A percentile compares a stretch with the other conserved stretches of the same genome.
Evolutionary conservation across 148 eudicot genomes (phyloP).

Genomic region (Pharnaceum exiguum): DNA sequence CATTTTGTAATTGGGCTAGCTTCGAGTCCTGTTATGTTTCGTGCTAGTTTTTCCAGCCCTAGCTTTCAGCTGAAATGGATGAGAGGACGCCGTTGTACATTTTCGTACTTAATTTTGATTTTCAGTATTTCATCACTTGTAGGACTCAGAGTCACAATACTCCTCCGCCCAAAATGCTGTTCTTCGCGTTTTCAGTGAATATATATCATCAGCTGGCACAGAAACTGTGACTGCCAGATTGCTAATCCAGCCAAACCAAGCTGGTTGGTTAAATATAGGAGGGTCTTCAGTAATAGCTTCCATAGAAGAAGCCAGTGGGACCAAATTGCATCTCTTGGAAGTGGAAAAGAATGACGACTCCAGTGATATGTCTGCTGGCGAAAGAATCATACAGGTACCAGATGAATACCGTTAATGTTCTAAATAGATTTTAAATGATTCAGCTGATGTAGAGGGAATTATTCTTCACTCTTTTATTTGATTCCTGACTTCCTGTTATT

Average conservation of each 20-base stretch:
- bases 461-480: too few relatives aligned
- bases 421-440: background rate
- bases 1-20: too few relatives aligned
- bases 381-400: constrained; percentile 42
- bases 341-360: constrained; percentile 22
- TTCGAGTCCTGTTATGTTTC: too few relatives aligned
- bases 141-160: constrained; percentile 29
- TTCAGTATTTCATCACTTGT: constrained; percentile 3
- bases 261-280: constrained; percentile 24
- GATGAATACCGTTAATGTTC: background rate
- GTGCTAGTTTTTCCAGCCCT: too few relatives aligned
- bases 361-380: constrained; percentile 19
- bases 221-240: constrained; percentile 34
- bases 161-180: constrained; percentile 53
- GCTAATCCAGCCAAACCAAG: constrained; percentile 29
- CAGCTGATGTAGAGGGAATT: background rate
- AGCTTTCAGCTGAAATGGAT: too few relatives aligned
- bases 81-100: too few relatives aligned
- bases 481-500: too few relatives aligned
- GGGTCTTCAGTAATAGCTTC: constrained; percentile 24
- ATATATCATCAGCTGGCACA: constrained; percentile 12
- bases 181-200: constrained; percentile 34
- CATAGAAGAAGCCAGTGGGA: constrained; percentile 26
- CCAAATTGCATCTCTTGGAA: constrained; percentile 30
- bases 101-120: background rate